Evolutionary conservation across 1,284 basidiomycete genomes (phyloP).

Genomic region (Trichosporon sp.): DNA sequence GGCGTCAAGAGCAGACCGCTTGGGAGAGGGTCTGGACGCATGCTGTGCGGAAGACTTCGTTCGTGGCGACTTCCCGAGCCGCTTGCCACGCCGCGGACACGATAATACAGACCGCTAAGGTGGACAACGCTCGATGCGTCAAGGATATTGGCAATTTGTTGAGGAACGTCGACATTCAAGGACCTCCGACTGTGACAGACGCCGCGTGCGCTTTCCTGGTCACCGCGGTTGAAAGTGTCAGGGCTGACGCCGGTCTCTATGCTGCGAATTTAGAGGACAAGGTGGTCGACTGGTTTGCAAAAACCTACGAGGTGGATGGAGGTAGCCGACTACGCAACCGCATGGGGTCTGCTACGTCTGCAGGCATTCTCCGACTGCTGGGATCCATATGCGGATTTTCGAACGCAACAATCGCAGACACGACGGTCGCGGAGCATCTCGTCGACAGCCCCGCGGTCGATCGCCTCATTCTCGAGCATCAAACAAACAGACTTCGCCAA

Average conservation of each 20-base stretch:
- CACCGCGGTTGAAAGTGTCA: constrained; percentile 67
- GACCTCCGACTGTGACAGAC: constrained; percentile 79
- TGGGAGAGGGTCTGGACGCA: constrained; percentile 83
- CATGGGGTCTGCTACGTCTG: constrained; percentile 58
- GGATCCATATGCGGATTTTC: constrained; percentile 65
- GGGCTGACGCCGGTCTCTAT: constrained; percentile 76
- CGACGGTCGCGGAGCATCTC: constrained; percentile 52
- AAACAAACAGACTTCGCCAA: constrained; percentile 66
- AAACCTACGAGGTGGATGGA: constrained; percentile 59
- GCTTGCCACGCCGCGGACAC: constrained; percentile 76
- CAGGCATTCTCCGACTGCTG: constrained; percentile 68
- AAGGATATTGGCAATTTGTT: constrained; percentile 73
- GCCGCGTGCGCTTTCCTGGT: constrained; percentile 79
- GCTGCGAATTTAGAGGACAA: constrained; percentile 80
- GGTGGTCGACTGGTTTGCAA: constrained; percentile 72
- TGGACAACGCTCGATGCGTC: constrained; percentile 65
- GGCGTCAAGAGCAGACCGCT: constrained; percentile 38
- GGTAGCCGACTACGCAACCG: constrained; percentile 59
- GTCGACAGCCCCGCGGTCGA: constrained; percentile 70
- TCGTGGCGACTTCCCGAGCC: constrained; percentile 69
- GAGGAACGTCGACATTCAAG: constrained; percentile 81
- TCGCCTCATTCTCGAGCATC: constrained; percentile 64
- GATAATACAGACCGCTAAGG: constrained; percentile 56
- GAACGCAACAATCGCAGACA: constrained; percentile 22
- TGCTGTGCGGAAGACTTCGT: constrained; percentile 71